Base-by-base conservation (phyloP, 192 early-diverging fungal genomes). In the Glomus cerebriforme region DNA sequence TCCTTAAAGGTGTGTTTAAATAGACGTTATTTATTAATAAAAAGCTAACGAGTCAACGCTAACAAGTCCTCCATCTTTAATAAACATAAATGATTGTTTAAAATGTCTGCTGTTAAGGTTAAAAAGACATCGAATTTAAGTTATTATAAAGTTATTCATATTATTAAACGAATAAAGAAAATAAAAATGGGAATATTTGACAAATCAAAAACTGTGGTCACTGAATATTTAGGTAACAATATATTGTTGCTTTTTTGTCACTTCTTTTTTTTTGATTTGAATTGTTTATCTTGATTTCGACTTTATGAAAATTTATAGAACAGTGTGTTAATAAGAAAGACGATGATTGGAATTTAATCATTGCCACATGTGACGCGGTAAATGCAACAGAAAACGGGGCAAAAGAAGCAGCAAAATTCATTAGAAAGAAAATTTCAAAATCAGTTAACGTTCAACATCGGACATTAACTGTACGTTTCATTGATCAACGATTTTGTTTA, bases 361-460 rank as follows among this genome's bases (percentile, higher is more conserved):
- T 27, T 17, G n/a, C 7, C 17, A 39, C 35, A 22, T 75, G 73
- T 75, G 32, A 60, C 26, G 34, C 54, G 17, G 59, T 75, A 37
- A 75, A 75, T 39, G 59, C 49, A 12, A 24, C 19, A 26, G 73
- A 75, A 9, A 35, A 24, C 59, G 73, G 73, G 6, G 73, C 73
- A 3, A 75, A 75, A 39, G 73, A 75, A 60, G 73, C 73, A 60
- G 59, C 73, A 22, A 75, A 60, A 62, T 75, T 75, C 12, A 43
- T 75, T 34, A 59, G 73, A 49, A 75, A 60, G 26, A 75, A 62
- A 39, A 17, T 75, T 12, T 60, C 45, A 19, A 58, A 75, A 60
- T 13, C 26, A 17, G n/a, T 22, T 3, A 62, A 59, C 31, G 29
- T 60, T 24, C 73, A 75, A 32, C 32, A 24, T 15, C 27, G 73